These are phyloP conservation scores for Pestalotiopsis sp. DNA, from an alignment of 2,329 filamentous ascomycete genomes.

Conservation along the genomic window DNA sequence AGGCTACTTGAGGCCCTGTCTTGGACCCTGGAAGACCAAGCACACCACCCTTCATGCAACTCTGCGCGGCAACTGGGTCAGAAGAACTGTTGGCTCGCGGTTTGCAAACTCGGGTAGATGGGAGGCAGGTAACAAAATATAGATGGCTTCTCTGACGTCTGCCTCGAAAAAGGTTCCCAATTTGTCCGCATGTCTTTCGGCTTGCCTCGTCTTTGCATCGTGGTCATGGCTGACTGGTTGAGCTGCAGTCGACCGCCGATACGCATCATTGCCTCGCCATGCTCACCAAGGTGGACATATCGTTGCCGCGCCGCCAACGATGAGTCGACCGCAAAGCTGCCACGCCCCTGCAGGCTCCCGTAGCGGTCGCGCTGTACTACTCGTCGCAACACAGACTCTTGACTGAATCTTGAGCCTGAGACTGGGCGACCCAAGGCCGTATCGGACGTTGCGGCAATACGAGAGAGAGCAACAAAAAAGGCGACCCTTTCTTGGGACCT, in stretches of 20 bases:
- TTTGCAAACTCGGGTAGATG: background rate
- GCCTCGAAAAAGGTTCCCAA: background rate
- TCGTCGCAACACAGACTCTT: background rate
- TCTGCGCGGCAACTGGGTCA: constrained; percentile 5
- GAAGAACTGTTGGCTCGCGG: background rate
- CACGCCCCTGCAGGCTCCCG: background rate
- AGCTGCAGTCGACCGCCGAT: background rate
- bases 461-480: constrained; percentile 5
- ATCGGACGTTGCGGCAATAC: constrained; percentile 6
- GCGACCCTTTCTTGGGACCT: background rate
- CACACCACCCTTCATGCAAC: background rate
- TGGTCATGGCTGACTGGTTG: background rate
- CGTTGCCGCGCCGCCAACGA: background rate
- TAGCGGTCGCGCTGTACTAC: constrained; percentile 7
- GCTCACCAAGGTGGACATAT: too few species aligned
- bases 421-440: background rate
- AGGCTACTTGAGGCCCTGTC: background rate
- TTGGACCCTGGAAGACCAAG: background rate
- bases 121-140: background rate
- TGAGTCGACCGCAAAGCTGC: background rate
- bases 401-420: background rate
- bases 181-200: background rate
- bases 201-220: background rate
- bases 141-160: background rate
- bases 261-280: background rate